Evolutionary conservation across 257 asterid species (phyloP).

Genomic region (Datura wrightii): DNA sequence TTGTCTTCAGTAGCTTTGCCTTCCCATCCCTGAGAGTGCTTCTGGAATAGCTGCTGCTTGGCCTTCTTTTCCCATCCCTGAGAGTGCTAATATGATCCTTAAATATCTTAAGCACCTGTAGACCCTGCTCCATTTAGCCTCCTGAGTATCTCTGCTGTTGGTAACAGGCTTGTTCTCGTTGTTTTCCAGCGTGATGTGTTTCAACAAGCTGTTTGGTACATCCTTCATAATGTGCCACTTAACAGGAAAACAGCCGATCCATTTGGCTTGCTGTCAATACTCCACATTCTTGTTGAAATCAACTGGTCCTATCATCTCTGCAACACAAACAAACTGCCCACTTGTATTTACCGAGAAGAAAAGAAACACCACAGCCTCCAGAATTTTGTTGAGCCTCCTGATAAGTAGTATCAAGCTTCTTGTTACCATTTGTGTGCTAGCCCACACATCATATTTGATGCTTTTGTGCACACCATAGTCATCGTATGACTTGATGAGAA

Average conservation of each 20-base stretch:
- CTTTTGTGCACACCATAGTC: conserved; percentile 76
- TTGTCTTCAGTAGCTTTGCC: conserved; percentile 41
- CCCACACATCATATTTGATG: conserved; percentile 74
- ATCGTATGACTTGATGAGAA: conserved; percentile 73
- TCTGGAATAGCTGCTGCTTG: conserved; percentile 56
- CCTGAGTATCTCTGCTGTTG: conserved; percentile 39
- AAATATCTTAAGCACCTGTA: conserved; percentile 65
- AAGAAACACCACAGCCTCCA: conserved; percentile 62
- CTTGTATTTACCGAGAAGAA: conserved; percentile 49
- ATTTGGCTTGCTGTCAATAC: too few species aligned
- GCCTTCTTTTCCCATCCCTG: conserved; percentile 56
- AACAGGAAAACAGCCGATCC: too few species aligned
- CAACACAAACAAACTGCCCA: too few species aligned
- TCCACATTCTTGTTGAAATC: too few species aligned
- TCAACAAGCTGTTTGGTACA: too few species aligned
- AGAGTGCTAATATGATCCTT: conserved; percentile 60
- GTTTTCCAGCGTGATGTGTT: too few species aligned
- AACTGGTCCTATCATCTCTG: too few species aligned
- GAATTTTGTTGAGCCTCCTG: conserved; percentile 56
- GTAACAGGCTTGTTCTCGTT: too few species aligned
- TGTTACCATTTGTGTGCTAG: conserved; percentile 84
- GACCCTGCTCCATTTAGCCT: conserved; percentile 76
- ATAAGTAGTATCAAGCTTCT: conserved; percentile 69
- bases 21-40: conserved; percentile 46
- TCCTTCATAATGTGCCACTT: too few species aligned